Percentiles rank a stretch among this genome's conserved stretches.
phyloP scores from a whole-genome alignment of 179 eudicot species.

The Drosera spatulata region DNA sequence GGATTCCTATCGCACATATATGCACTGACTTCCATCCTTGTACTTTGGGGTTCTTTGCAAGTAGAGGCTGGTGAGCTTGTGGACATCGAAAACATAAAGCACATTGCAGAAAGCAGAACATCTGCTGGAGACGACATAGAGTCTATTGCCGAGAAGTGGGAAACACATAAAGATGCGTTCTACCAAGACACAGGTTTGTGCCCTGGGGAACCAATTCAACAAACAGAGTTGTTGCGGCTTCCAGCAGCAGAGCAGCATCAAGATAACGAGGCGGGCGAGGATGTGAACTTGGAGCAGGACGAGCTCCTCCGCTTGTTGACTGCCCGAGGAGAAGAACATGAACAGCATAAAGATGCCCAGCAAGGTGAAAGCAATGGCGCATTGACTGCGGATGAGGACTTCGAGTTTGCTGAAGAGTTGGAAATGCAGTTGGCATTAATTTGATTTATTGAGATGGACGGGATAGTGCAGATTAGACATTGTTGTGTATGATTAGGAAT shows the following conservation, averaged over 20 bases:
- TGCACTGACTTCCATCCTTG: too few species aligned
- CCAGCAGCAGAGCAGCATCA: constrained; percentile 2
- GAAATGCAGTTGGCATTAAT: constrained; percentile 5
- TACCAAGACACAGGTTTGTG: constrained; percentile 29
- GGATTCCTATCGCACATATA: too few species aligned
- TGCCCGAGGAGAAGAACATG: constrained; percentile 7
- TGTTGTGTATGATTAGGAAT: too few species aligned
- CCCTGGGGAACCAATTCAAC: constrained; percentile 8
- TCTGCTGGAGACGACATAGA: constrained; percentile 39
- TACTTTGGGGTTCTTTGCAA: not conserved
- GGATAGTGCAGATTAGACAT: too few species aligned
- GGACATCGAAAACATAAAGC: constrained; percentile 44
- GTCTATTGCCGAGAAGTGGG: constrained; percentile 47
- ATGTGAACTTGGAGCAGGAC: constrained; percentile 10
- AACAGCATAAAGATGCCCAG: not conserved
- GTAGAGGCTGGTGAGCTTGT: constrained; percentile 49
- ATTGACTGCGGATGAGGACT: constrained; percentile 3
- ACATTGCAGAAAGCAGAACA: constrained; percentile 38
- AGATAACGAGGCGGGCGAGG: not conserved
- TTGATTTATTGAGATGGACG: too few species aligned
- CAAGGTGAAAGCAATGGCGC: not conserved
- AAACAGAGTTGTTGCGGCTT: constrained; percentile 3
- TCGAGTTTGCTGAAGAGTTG: constrained; percentile 12
- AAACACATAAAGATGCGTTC: constrained; percentile 32
- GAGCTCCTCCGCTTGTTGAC: constrained; percentile 6